Evolutionary conservation across 495 filamentous ascomycete genomes (phyloP).

Genomic region (Tetracladium marchalianum): DNA sequence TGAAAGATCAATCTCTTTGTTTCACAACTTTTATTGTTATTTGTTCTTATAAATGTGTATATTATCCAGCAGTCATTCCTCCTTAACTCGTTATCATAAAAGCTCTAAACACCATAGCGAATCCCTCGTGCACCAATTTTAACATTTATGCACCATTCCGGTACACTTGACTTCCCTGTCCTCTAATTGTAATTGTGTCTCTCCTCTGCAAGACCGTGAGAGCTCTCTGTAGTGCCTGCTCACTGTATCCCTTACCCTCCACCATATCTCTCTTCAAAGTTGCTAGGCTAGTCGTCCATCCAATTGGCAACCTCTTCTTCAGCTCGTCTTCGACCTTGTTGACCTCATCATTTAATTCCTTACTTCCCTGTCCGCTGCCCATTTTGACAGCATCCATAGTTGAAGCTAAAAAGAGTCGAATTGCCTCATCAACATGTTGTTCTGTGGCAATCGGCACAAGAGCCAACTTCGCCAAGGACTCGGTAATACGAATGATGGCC

Average conservation of each 20-base stretch:
- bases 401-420: constrained; percentile 88
- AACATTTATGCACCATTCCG: constrained; percentile 35
- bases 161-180: constrained; percentile 83
- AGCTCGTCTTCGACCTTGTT: constrained; percentile 86
- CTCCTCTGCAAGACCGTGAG: constrained; percentile 76
- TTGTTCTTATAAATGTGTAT: no score
- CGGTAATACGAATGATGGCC: constrained; percentile 93
- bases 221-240: constrained; percentile 75
- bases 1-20: no score
- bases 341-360: constrained; percentile 84
- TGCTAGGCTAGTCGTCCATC: constrained; percentile 85
- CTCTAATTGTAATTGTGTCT: constrained; percentile 85
- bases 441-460: constrained; percentile 80
- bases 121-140: no score
- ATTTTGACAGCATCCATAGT: constrained; percentile 98
- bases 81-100: no score
- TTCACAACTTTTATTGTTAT: no score
- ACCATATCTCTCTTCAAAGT: constrained; percentile 86
- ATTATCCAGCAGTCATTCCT: no score
- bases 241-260: constrained; percentile 75
- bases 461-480: constrained; percentile 85
- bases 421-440: constrained; percentile 93
- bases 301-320: constrained; percentile 78
- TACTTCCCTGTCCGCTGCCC: constrained; percentile 68
- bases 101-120: no score